Evolutionary conservation across 352 stramenopile genomes (phyloP).

Genomic region (Pythium oligandrum): DNA sequence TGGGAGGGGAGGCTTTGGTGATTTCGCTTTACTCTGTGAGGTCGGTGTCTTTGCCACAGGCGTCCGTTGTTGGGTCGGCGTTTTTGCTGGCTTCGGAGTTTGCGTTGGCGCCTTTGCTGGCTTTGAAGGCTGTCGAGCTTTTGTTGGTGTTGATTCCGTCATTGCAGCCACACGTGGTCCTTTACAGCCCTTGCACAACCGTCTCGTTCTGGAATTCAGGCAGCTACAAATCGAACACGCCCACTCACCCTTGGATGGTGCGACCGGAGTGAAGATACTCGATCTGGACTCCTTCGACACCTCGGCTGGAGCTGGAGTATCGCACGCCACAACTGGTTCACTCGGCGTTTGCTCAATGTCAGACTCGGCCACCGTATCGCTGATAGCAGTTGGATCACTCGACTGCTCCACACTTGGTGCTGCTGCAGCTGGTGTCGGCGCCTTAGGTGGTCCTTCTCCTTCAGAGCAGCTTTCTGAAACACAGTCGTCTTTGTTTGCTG

Average conservation of each 20-base stretch:
- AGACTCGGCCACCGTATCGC: background rate
- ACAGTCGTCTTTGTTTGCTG: conserved; percentile 5
- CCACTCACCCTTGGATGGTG: conserved; percentile 30
- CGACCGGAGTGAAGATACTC: conserved; percentile 5
- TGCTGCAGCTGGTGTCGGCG: background rate
- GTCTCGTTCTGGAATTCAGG: conserved; percentile 41
- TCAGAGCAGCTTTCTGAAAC: conserved; percentile 19
- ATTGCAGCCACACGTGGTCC: conserved; percentile 15
- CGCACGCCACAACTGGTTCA: background rate
- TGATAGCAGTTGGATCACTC: background rate
- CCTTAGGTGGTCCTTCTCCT: conserved; percentile 1
- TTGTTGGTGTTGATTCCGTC: conserved; percentile 4
- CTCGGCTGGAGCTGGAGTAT: background rate
- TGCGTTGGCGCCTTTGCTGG: conserved; percentile 4
- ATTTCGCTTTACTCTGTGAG: too few relatives aligned
- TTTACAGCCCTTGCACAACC: conserved; percentile 45
- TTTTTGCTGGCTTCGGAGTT: background rate
- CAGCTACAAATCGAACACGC: conserved; percentile 46
- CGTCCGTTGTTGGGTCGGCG: too few relatives aligned
- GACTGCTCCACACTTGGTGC: background rate
- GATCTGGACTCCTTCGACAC: background rate
- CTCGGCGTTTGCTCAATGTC: background rate
- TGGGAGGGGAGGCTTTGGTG: too few relatives aligned
- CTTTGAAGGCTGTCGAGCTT: conserved; percentile 1
- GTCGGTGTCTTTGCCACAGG: too few relatives aligned